Conservation (phyloP, 805 yeast genomes). For the Ogataea nakhonphanomensis region DNA sequence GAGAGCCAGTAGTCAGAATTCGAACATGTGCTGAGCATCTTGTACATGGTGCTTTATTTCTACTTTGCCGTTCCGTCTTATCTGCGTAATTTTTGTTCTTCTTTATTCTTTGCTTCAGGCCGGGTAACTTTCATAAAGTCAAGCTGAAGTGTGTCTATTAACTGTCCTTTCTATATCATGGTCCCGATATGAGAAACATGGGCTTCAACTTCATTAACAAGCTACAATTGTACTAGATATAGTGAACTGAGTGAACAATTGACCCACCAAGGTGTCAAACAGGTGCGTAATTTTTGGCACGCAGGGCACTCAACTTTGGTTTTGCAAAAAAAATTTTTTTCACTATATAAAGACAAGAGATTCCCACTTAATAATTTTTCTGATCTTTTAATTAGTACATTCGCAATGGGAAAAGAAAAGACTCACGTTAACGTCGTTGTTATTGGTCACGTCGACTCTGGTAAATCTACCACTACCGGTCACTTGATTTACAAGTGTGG, state of each 20-base stretch:
- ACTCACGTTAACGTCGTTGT: slow-evolving; percentile 99
- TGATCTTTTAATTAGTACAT: slow-evolving; percentile 20
- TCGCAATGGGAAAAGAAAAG: slow-evolving; percentile 78
- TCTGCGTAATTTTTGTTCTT: slow-evolving; percentile 6
- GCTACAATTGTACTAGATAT: not conserved
- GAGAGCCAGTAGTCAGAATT: no score
- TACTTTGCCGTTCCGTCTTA: slow-evolving; percentile 4
- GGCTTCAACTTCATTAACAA: no score
- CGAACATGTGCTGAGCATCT: no score
- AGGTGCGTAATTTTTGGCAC: slow-evolving; percentile 16
- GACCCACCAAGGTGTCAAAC: not conserved
- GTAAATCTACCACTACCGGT: slow-evolving; percentile 98
- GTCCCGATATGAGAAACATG: no score
- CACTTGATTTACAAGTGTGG: slow-evolving; percentile 99
- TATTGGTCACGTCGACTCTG: slow-evolving; percentile 99
- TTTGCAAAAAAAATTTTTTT: slow-evolving; percentile 8
- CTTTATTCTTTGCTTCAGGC: slow-evolving; percentile 2
- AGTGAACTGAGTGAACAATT: not conserved
- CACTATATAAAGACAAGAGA: slow-evolving; percentile 16
- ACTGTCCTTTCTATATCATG: no score
- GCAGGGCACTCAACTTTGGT: slow-evolving; percentile 7
- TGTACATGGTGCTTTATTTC: no score
- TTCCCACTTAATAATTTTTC: slow-evolving; percentile 13
- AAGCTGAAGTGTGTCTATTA: no score
- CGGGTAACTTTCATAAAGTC: slow-evolving; percentile 5